Evolutionary conservation across 2,329 filamentous ascomycete genomes (phyloP), one percentile per base, ranked within the genome.

Genomic region (Penicillium sp.): DNA sequence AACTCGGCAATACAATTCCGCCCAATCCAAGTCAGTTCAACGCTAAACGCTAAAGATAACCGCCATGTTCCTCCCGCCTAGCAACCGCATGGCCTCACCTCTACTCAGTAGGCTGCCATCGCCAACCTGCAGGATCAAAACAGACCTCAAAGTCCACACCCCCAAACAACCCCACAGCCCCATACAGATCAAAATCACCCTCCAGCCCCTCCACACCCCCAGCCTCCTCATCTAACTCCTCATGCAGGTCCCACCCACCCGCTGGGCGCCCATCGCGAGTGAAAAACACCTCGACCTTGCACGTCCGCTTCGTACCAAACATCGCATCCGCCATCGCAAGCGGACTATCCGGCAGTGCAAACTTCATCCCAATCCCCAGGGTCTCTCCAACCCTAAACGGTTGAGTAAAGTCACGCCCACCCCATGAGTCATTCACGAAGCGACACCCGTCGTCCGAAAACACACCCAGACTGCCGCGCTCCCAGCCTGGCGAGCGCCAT

Each of bases 121-220:
- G 61, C 82, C 82, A 85, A 55, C 78, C 76, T 48, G 73, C 71
- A 51, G 75, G 73, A 60, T 81, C 74, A 69, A 86, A 85, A 50
- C 76, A 79, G 14, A 82, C 79, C 63, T 87, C 84, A 59, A 87
- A 84, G 54, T 87, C 84, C 17, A 87, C 83, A n/a, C 78, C 83
- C 3, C 86, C 86, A 72, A 87, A 88, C 22, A 86, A 74, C 3
- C 86, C 86, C 56, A 88, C 76, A 2, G 86, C 84, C 43, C 81
- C 82, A 69, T 86, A 84, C 47, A 88, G 64, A 70, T 88, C 86
- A 63, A 89, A 66, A 86, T 92, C 71, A 79, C 89, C 68, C 86
- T 91, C 73, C 81, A 92, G 72, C 79, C 89, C 65, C 83, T 86
- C 31, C 80, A 90, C 42, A 81, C 86, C 51, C 78, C 89, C 66